Evolutionary conservation across 2,329 filamentous ascomycete genomes (phyloP).

Genomic region (Colletotrichum sp.): DNA sequence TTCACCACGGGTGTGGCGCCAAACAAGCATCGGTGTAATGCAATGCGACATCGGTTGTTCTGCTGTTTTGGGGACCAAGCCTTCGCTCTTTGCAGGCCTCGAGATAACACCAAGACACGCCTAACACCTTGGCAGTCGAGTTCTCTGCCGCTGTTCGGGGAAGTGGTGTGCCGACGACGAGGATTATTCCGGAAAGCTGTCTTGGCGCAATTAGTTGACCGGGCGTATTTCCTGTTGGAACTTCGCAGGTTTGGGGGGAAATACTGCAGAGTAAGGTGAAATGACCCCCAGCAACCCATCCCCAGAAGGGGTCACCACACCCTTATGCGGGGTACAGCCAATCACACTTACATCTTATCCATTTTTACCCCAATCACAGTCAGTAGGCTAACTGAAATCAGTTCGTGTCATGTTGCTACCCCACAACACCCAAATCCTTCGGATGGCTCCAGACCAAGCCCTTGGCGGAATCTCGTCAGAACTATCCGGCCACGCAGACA

Average conservation of each 20-base stretch:
- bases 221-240: not conserved
- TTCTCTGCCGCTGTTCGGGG: not conserved
- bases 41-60: not conserved
- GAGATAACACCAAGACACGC: not conserved
- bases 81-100: not conserved
- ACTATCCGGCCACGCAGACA: not conserved
- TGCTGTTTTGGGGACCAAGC: not conserved
- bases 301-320: not conserved
- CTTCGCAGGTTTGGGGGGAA: not conserved
- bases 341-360: not conserved
- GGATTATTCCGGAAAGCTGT: not conserved
- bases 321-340: not conserved
- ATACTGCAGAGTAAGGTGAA: not conserved
- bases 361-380: not conserved
- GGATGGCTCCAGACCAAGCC: not conserved
- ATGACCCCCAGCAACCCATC: not conserved
- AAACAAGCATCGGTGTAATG: conserved; percentile 6
- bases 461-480: not conserved
- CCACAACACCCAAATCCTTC: not conserved
- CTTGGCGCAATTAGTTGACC: not conserved
- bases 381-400: not conserved
- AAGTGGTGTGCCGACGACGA: not conserved
- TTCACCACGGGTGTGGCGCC: not conserved
- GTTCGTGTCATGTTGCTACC: not conserved
- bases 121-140: not conserved